Evolutionary conservation across 2,329 filamentous ascomycete genomes (phyloP), one percentile per base, ranked within the genome.

Genomic region (Cucurbitaria berberidis): DNA sequence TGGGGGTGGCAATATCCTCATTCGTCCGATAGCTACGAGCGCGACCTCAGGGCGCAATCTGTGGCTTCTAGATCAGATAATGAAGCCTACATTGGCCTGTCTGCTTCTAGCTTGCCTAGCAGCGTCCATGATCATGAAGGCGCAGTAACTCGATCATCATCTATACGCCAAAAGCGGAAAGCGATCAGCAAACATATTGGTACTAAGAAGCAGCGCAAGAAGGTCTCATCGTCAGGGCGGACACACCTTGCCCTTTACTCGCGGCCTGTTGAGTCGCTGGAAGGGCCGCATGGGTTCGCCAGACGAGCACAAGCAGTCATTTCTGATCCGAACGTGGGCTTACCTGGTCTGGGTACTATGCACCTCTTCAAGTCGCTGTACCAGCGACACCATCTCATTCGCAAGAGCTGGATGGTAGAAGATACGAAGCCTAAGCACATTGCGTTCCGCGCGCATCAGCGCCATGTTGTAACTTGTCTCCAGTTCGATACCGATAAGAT

Each of bases 401-500:
- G 90, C 41, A 87, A 90, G 71, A 92, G 89, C 70, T 99, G 95
- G 95, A 98, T 96, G 76, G 89, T 86, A 55, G 79, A 84, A 42
- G 89, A 91, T 45, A 86, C 88, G 55, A 90, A 92, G 74, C 95
- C 95, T 24, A 86, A 89, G 40, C 95, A 99, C 66, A 88, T 99
- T 53, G 95, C 95, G 4, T 98, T 99, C 75, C 88, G 91, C n/a
- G 95, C 95, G 5, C 95, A 99, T 70, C 91, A 95, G 55, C 87
- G 91, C 29, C 93, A 98, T 77, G 95, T 99, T 56, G 96, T 99
- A 46, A 99, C 95, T 15, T 99, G 95, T 72, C 82, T 99, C 48
- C 93, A 99, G 73, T 99, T 99, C 67, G 95, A 99, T 69, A 90
- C 93, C 43, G 93, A 99, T 80, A 98, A 98, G 77, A 97, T 99